Percentiles rank a stretch among this genome's conserved stretches.
These are phyloP conservation scores for Malus fusca DNA, from an alignment of 306 rosid genomes.

Conservation along the genomic window DNA sequence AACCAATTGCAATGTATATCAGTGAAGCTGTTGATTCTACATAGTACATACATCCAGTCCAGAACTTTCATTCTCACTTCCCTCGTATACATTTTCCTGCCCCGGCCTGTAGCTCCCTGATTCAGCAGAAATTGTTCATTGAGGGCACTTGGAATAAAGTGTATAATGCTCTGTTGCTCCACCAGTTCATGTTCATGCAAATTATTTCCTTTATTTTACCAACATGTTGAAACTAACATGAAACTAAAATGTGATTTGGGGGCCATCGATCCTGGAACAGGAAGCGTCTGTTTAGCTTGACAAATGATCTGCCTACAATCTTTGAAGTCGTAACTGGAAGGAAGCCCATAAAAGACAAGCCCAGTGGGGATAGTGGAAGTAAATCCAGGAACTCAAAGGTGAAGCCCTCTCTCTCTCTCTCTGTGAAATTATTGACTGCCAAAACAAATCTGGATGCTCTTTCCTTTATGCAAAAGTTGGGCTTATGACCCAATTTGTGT, in stretches of 20 bases:
- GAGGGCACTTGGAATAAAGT: neutral
- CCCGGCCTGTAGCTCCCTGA: neutral
- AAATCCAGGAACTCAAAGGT: constrained; percentile 55
- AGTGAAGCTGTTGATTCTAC: neutral
- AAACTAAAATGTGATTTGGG: neutral
- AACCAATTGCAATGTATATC: neutral
- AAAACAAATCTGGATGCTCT: neutral
- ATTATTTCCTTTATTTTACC: too few species aligned
- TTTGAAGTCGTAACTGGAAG: constrained; percentile 54
- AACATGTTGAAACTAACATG: neutral
- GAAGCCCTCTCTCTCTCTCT: constrained; percentile 4
- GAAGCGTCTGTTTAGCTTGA: constrained; percentile 51
- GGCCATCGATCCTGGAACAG: constrained; percentile 18
- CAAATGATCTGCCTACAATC: constrained; percentile 52
- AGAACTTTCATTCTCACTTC: neutral
- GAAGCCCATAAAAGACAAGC: constrained; percentile 41
- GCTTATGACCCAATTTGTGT: constrained; percentile 1
- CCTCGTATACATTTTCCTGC: neutral
- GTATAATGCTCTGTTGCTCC: neutral
- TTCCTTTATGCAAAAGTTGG: neutral
- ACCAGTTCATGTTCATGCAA: neutral
- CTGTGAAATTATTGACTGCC: neutral
- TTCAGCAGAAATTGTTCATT: neutral
- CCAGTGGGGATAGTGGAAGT: constrained; percentile 45
- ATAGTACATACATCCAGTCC: neutral